A percentile compares a stretch with the other conserved stretches of the same genome.
Evolutionary conservation across 2,329 filamentous ascomycete genomes (phyloP).

Genomic region (Gnomoniopsis smithogilvyi): DNA sequence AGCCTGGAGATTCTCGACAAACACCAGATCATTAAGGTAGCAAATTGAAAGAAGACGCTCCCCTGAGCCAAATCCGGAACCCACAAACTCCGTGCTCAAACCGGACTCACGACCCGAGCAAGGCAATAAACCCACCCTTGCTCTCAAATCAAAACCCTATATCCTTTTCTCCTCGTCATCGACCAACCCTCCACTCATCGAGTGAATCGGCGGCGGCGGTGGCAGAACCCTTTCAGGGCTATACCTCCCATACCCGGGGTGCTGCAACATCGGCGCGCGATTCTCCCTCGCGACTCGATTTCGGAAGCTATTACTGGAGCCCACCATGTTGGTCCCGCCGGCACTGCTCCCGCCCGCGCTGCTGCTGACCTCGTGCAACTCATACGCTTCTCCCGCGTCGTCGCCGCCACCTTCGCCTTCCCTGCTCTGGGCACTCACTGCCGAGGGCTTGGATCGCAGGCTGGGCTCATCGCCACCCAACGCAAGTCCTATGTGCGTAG

Average conservation of each 20-base stretch:
- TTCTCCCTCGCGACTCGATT: constrained; percentile 22
- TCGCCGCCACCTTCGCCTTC: constrained; percentile 20
- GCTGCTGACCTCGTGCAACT: constrained; percentile 43
- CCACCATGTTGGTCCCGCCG: constrained; percentile 10
- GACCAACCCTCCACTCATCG: constrained; percentile 18
- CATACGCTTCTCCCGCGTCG: constrained; percentile 47
- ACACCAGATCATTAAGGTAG: background rate
- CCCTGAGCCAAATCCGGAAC: background rate
- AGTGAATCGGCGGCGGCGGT: constrained; percentile 9
- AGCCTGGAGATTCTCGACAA: background rate
- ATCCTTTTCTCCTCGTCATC: constrained; percentile 8
- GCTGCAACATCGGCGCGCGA: constrained; percentile 40
- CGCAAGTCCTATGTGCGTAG: constrained; percentile 39
- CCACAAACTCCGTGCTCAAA: constrained; percentile 17
- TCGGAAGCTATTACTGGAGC: constrained; percentile 13
- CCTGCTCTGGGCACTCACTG: constrained; percentile 24
- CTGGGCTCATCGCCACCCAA: constrained; percentile 36
- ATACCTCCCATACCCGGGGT: constrained; percentile 44
- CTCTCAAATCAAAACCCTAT: background rate
- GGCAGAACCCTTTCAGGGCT: constrained; percentile 19
- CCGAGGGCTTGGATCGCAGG: constrained; percentile 27
- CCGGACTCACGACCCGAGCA: background rate
- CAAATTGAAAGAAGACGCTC: background rate
- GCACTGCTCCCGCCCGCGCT: constrained; percentile 13
- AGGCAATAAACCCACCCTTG: background rate